Evolutionary conservation across 1,284 basidiomycete species (phyloP), one percentile per base, ranked within the genome.

Genomic region (Phellopilus nigrolimitatus): DNA sequence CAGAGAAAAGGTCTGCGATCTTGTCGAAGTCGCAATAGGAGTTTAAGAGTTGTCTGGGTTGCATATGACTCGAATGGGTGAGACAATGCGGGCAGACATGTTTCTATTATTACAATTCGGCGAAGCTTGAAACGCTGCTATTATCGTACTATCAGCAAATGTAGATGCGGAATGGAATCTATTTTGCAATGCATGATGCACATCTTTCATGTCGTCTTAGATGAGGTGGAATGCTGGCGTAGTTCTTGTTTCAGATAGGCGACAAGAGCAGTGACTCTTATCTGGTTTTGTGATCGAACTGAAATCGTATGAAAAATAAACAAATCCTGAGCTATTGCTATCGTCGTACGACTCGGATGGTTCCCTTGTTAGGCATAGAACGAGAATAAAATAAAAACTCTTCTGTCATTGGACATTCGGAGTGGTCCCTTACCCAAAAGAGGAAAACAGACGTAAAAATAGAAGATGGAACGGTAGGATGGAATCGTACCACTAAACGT

Each of bases 401-500:
- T 7, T 27, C 28, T 8, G 17, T n/a, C 9, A 17, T 17, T 7
- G 2, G 17, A 15, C 6, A 3, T 31, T 31, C 0, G 1, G 28
- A 31, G 24, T 31, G 12, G 42, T 34, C 8, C 21, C 19, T 22
- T 31, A 17, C 15, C 8, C 41, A 24, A 43, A 13, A 43, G 9
- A 28, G 8, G 39, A 24, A 41, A 41, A 9, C 10, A 25, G 8
- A 17, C 10, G 31, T 33, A n/a, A n/a, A 33, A 33, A 33, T n/a
- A 33, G 31, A 33, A 33, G 2, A 6, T 33, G 21, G n/a, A 33
- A 46, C 4, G 34, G 6, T 37, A 47, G 3, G 12, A 37, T 40
- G 19, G 36, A 30, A 48, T 48, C 46, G 46, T 48, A 48, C 46
- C 46, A 48, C 37, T 28, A 39, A n/a, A n/a, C n/a, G n/a, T n/a